A percentile compares a stretch with the other conserved stretches of the same genome.
Evolutionary conservation across 345 rosid genomes (phyloP).

Genomic region (Cochlearia excelsa): DNA sequence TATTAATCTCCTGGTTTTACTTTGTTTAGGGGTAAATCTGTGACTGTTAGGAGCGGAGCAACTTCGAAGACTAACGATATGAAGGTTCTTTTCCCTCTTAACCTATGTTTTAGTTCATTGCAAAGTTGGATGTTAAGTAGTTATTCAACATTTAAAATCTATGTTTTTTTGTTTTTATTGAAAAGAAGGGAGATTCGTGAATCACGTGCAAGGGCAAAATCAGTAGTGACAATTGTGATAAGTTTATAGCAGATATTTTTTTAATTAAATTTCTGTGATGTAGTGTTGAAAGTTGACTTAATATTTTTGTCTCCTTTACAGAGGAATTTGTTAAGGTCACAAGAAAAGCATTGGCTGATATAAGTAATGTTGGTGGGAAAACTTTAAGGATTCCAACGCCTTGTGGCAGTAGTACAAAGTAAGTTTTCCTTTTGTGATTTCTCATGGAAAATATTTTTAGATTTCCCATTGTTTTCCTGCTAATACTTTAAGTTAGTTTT

Average conservation of each 20-base stretch:
- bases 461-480: background rate
- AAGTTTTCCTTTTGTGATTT: slow-evolving; percentile 33
- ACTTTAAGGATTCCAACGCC: slow-evolving; percentile 29
- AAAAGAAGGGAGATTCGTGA: slow-evolving; percentile 42
- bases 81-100: slow-evolving; percentile 47
- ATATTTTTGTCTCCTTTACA: slow-evolving; percentile 30
- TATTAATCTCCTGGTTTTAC: slow-evolving; percentile 9
- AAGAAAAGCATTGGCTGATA: slow-evolving; percentile 77
- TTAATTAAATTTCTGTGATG: slow-evolving; percentile 7
- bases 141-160: slow-evolving; percentile 5
- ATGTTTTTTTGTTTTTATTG: no score
- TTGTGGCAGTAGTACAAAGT: slow-evolving; percentile 57
- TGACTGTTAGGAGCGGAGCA: slow-evolving; percentile 31
- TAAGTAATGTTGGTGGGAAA: slow-evolving; percentile 54
- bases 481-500: background rate
- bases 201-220: slow-evolving; percentile 41
- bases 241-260: background rate
- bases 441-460: background rate
- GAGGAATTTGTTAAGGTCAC: slow-evolving; percentile 37
- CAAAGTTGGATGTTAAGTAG: slow-evolving; percentile 10
- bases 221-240: no score
- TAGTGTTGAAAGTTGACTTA: slow-evolving; percentile 12
- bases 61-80: no score
- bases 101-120: no score
- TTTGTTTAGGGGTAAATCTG: slow-evolving; percentile 39